Conservation (phyloP, 2,329 filamentous ascomycete genomes). For the Epichloe aotearoae region DNA sequence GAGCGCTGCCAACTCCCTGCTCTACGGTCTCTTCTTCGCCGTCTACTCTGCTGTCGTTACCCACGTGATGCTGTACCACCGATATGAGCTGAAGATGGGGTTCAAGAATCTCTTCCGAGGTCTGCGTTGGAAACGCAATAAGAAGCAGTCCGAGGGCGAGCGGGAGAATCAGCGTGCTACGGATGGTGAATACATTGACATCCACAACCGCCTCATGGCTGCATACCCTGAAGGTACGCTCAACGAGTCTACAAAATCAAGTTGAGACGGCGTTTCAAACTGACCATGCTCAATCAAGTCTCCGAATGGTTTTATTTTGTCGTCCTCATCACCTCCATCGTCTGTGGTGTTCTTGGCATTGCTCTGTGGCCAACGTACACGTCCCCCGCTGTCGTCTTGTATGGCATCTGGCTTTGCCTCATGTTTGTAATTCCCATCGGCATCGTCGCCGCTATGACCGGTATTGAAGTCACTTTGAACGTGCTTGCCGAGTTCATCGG, state of each 20-base stretch:
- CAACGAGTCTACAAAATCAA: neutral
- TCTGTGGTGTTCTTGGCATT: conserved; percentile 22
- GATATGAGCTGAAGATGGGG: conserved; percentile 23
- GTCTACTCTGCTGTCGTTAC: conserved; percentile 27
- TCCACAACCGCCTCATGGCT: conserved; percentile 34
- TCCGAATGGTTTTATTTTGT: conserved; percentile 35
- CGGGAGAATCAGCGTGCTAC: conserved; percentile 1
- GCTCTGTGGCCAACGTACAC: conserved; percentile 30
- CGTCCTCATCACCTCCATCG: conserved; percentile 17
- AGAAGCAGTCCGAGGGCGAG: conserved; percentile 7
- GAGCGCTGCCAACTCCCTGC: conserved; percentile 20
- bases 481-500: conserved; percentile 35
- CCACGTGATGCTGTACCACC: conserved; percentile 27
- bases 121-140: conserved; percentile 11
- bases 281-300: conserved; percentile 10
- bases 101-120: conserved; percentile 19
- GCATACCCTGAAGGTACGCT: conserved; percentile 24
- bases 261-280: no score
- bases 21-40: conserved; percentile 28
- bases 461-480: conserved; percentile 27
- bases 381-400: conserved; percentile 27
- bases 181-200: conserved; percentile 16
- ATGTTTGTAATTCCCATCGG: conserved; percentile 31
- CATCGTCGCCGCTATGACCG: conserved; percentile 30
- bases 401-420: conserved; percentile 26